Base-by-base conservation (phyloP, 306 rosid genomes). In the Rubus parviflorus region DNA sequence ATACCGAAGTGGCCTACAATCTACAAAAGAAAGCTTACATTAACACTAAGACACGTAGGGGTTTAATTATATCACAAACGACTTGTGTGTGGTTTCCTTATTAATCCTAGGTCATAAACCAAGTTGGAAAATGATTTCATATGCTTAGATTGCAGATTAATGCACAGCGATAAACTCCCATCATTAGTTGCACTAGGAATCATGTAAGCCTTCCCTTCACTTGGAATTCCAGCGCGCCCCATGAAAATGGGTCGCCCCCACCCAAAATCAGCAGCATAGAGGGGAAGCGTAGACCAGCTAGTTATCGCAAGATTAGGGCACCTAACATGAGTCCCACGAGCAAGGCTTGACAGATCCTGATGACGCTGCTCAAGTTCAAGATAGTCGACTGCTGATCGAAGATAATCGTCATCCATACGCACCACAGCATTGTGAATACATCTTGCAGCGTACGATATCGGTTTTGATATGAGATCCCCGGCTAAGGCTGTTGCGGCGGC, bases 221-320 rank as follows among this genome's bases (percentile, higher is more conserved):
- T 88, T 3, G 83, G 84, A 60, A 88, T 81, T 22, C 88, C 92
- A n/a, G 96, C 86, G 3, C 92, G 97, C 15, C 96, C 97, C 88
- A 85, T 80, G 73, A 88, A 92, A 19, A 90, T 92, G 1, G 93
- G 97, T 61, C 93, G 78, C 14, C 97, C 97, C 95, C 96, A 92
- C 69, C 96, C 97, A 37, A 92, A 92, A 45, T 90, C 90, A 78
- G 96, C 89, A 48, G 87, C 96, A 17, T 92, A 87, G 41, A 87
- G 82, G 0, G 97, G 95, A 70, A 92, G 82, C 74, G 86, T 75
- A 3, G 68, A 72, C 97, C 93, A 92, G 43, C 93, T 88, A 14
- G 88, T 87, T 72, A 92, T 90, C 3, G 86, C 92, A 37, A 92
- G 89, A 79, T 90, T 88, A 3, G 97, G 96, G 47, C 93, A 87